Evolutionary conservation across 2,329 filamentous ascomycete species (phyloP).

Genomic region (Trichoderma arundinaceum): DNA sequence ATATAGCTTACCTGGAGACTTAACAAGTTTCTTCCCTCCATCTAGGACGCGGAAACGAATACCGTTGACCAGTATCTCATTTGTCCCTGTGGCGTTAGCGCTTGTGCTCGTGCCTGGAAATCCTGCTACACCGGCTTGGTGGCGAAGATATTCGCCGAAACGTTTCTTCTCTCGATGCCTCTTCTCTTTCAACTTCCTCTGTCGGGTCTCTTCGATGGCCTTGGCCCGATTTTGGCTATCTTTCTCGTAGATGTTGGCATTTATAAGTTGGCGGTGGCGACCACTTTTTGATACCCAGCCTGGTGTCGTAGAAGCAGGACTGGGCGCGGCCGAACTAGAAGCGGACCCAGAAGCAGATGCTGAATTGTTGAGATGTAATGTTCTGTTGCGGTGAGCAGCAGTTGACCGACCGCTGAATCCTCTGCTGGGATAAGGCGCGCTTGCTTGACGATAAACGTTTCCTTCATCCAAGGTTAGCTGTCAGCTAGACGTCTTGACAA

Average conservation of each 20-base stretch:
- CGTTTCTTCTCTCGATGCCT: constrained; percentile 65
- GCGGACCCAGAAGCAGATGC: constrained; percentile 45
- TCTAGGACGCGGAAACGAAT: constrained; percentile 75
- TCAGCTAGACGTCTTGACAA: neutral
- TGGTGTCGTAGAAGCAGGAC: constrained; percentile 42
- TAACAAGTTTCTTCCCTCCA: constrained; percentile 82
- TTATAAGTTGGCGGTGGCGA: constrained; percentile 83
- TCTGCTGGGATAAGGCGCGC: constrained; percentile 44
- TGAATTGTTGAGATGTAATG: constrained; percentile 66
- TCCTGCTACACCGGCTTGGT: constrained; percentile 37
- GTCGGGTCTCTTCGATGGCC: constrained; percentile 73
- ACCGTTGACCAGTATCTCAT: constrained; percentile 72
- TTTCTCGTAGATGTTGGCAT: constrained; percentile 77
- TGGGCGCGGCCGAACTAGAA: constrained; percentile 45
- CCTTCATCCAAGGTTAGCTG: constrained; percentile 37
- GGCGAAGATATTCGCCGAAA: constrained; percentile 49
- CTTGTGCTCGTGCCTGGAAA: constrained; percentile 38
- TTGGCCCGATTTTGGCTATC: constrained; percentile 70
- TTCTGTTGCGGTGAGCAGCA: constrained; percentile 54
- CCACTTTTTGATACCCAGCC: constrained; percentile 74
- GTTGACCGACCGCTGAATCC: constrained; percentile 47
- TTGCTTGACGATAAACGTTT: constrained; percentile 43
- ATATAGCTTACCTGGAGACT: constrained; percentile 65
- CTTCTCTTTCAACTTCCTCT: constrained; percentile 59
- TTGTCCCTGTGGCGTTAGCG: constrained; percentile 46